phyloP scores from a whole-genome alignment of 495 filamentous ascomycete genomes.

The Penicillium desertorum region DNA sequence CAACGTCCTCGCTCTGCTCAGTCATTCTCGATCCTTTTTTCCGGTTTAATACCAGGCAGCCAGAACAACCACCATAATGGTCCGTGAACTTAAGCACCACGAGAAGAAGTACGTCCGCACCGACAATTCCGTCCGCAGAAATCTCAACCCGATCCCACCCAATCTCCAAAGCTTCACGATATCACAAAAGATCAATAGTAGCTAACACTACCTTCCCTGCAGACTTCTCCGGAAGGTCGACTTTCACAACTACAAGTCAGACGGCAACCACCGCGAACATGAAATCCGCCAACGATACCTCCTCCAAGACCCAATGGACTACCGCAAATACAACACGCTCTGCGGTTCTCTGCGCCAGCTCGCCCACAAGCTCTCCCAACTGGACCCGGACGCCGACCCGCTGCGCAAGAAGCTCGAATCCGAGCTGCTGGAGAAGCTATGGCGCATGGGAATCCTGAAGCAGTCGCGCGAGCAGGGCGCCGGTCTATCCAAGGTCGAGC shows the following conservation, averaged over 20 bases:
- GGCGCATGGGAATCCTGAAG: slow-evolving; percentile 83
- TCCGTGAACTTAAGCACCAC: slow-evolving; percentile 89
- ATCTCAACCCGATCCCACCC: not conserved
- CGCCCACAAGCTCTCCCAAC: slow-evolving; percentile 77
- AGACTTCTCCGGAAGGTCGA: slow-evolving; percentile 88
- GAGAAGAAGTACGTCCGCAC: slow-evolving; percentile 62
- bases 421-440: slow-evolving; percentile 82
- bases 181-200: slow-evolving; percentile 1
- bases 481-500: slow-evolving; percentile 76
- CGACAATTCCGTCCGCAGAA: not conserved
- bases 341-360: slow-evolving; percentile 83
- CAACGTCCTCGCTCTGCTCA: slow-evolving; percentile 5
- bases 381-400: slow-evolving; percentile 73
- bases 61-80: slow-evolving; percentile 56
- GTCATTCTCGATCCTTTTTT: not conserved
- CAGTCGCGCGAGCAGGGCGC: slow-evolving; percentile 56
- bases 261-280: slow-evolving; percentile 79
- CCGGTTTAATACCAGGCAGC: not conserved
- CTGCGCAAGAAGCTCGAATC: slow-evolving; percentile 76
- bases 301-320: slow-evolving; percentile 82
- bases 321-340: slow-evolving; percentile 83
- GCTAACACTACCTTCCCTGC: slow-evolving; percentile 14
- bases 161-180: not conserved
- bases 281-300: slow-evolving; percentile 79
- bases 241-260: slow-evolving; percentile 89